Base-by-base conservation (phyloP, 2,329 filamentous ascomycete genomes). In the Fusarium transvaalense region DNA sequence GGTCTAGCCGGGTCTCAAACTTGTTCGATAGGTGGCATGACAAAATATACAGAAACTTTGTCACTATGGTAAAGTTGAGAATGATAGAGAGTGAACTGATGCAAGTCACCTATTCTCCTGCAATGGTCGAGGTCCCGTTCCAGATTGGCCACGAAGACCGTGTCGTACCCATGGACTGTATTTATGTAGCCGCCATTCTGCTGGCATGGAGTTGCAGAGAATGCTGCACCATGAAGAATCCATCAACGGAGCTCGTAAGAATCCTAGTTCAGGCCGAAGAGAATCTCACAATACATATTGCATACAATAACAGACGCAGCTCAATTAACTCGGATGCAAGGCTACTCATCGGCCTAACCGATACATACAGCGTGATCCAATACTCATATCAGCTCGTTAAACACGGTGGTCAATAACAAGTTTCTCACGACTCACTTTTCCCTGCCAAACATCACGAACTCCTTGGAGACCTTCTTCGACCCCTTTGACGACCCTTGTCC, bases 401-500 rank as follows among this genome's bases (percentile, higher is more conserved):
- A 15, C 4, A 2, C 37, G 39, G 1, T 64, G 61, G 5, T 51
- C 19, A 25, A 64, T 47, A 2, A 64, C 31, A 0, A 64, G 34
- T 9, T 64, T 64, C 17, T 64, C 60, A 0, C 52, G 51, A 3
- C 60, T 64, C 3, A 37, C 29, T 9, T 52, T 64, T 0, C 61
- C 52, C 2, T 39, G n/a, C 59, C 61, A 64, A 6, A 64, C 61
- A 32, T 64, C 52, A 0, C 7, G 52, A 5, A 64, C 42, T 0
- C 60, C 61, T 13, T 59, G 52, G 12, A 64, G 8, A 1, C 60
- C 61, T 17, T 64, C 45, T 2, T 60, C 60, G 3, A 60, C 46
- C 2, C 60, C 60, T 8, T 64, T 37, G 1, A 64, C 4, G 0
- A 53, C 19, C 10, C 14, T 64, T 1, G 41, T 48, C 4, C 60